Conservation (phyloP, 331 rosid species). For the Pyrus hybrid region DNA sequence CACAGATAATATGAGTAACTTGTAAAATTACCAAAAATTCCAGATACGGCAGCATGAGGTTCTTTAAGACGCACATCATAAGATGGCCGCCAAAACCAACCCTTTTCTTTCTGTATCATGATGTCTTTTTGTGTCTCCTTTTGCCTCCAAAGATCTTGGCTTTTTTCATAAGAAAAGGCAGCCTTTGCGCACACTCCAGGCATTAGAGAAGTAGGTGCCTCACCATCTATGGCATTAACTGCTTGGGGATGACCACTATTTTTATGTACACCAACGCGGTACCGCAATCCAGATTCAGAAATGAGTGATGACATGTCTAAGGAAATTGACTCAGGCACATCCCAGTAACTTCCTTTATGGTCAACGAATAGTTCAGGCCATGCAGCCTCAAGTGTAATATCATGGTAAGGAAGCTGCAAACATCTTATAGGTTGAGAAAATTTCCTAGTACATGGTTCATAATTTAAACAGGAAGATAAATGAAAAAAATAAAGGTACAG, state of each 20-base stretch:
- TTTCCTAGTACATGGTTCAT: neutral
- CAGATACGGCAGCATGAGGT: conserved; percentile 79
- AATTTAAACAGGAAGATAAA: conserved; percentile 1
- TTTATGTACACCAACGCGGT: conserved; percentile 72
- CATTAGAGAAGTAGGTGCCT: conserved; percentile 44
- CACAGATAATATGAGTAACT: neutral
- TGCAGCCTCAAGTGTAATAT: too few relatives aligned
- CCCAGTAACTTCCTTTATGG: conserved; percentile 89
- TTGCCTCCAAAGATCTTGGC: conserved; percentile 58
- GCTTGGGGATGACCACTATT: conserved; percentile 56
- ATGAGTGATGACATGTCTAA: conserved; percentile 59
- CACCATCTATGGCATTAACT: conserved; percentile 29
- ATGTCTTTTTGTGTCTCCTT: conserved; percentile 18
- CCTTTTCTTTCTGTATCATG: conserved; percentile 12
- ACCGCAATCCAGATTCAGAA: conserved; percentile 64
- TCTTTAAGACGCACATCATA: conserved; percentile 58
- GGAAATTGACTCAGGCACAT: conserved; percentile 71
- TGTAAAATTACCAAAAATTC: conserved; percentile 55
- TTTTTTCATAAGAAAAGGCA: conserved; percentile 61
- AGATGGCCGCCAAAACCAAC: conserved; percentile 29
- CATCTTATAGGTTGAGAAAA: conserved; percentile 12
- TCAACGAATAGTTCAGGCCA: conserved; percentile 91
- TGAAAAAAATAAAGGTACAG: neutral
- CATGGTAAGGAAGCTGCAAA: too few relatives aligned
- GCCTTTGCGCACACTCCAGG: conserved; percentile 90